Conservation (phyloP, 257 asterid genomes). For the Solanum lycopersicoides region DNA sequence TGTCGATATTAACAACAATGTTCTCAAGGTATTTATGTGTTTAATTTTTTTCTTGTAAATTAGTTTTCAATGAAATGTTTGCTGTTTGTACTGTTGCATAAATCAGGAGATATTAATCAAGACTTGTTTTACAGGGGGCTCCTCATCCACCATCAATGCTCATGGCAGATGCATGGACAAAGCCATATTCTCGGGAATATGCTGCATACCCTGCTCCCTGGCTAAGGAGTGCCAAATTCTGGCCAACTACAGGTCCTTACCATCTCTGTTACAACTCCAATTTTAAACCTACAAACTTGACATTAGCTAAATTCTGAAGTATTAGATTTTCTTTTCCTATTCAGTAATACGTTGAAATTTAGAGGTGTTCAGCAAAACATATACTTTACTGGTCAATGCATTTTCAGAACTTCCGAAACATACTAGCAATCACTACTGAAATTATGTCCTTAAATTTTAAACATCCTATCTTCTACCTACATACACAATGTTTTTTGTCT, state of each 20-base stretch:
- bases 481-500: not conserved
- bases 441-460: not conserved
- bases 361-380: not conserved
- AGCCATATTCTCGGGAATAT: constrained; percentile 90
- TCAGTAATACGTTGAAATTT: not conserved
- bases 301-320: not conserved
- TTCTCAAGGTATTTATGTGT: constrained; percentile 62
- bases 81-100: not conserved
- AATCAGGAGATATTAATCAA: constrained; percentile 7
- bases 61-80: not conserved
- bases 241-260: constrained; percentile 82
- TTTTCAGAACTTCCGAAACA: not conserved
- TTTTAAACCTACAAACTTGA: not conserved
- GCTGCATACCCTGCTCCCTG: constrained; percentile 97
- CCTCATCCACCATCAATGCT: constrained; percentile 98
- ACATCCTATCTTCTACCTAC: not conserved
- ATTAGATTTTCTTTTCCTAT: not conserved
- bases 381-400: not conserved
- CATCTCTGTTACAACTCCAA: not conserved
- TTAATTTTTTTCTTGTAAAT: not conserved
- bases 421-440: not conserved
- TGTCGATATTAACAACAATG: constrained; percentile 70
- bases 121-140: constrained; percentile 54
- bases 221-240: constrained; percentile 93
- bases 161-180: constrained; percentile 95